phyloP scores from a whole-genome alignment of 345 rosid genomes.

The Corchorus capsularis region DNA sequence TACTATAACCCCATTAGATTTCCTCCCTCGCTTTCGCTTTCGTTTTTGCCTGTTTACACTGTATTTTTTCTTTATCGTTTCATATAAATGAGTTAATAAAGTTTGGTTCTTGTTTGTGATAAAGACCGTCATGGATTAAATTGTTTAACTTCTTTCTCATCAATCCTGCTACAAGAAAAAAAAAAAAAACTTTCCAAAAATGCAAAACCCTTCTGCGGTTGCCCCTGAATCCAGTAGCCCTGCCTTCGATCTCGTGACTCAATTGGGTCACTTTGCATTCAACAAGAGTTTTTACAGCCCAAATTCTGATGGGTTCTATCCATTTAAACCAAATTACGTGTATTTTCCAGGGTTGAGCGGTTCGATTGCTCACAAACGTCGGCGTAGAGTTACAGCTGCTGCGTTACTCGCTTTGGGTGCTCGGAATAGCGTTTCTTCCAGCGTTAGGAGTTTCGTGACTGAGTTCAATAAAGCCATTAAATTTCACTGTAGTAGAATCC shows the following conservation, averaged over 20 bases:
- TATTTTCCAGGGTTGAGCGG: conserved; percentile 42
- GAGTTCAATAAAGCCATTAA: conserved; percentile 69
- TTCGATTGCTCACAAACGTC: conserved; percentile 25
- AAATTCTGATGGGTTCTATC: conserved; percentile 49
- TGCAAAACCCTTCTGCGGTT: conserved; percentile 69
- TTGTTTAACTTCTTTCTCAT: neutral
- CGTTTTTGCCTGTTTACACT: neutral
- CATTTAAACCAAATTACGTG: conserved; percentile 53
- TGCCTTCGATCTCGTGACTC: conserved; percentile 50
- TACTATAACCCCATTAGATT: conserved; percentile 21
- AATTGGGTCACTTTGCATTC: conserved; percentile 52
- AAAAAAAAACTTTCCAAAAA: conserved; percentile 22
- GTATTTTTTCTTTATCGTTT: neutral
- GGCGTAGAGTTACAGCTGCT: conserved; percentile 35
- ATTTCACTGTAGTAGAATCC: conserved; percentile 77
- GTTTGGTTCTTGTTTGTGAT: conserved; percentile 21
- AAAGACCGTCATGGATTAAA: conserved; percentile 34
- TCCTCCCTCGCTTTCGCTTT: neutral
- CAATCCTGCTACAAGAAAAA: neutral
- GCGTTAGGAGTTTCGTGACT: conserved; percentile 43
- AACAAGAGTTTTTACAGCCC: conserved; percentile 35
- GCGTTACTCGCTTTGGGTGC: conserved; percentile 58
- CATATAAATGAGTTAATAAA: neutral
- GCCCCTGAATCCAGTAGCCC: conserved; percentile 55
- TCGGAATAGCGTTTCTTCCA: conserved; percentile 42